A percentile compares a stretch with the other conserved stretches of the same genome.
Evolutionary conservation across 1,139 yeast genomes (phyloP).

Genomic region (Saccharomyces uvarum): DNA sequence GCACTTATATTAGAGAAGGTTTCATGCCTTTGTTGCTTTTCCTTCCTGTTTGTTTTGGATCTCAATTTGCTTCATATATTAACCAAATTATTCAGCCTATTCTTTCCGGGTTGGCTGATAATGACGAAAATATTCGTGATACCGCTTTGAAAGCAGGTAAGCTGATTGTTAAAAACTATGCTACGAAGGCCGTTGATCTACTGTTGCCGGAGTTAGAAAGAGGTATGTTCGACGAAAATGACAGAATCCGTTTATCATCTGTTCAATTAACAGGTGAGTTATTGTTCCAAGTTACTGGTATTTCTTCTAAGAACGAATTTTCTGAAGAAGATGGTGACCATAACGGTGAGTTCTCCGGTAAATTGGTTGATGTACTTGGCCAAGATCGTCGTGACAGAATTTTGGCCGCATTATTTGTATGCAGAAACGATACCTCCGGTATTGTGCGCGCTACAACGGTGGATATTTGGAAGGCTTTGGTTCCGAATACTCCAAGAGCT

Average conservation of each 20-base stretch:
- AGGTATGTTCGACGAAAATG: constrained; percentile 75
- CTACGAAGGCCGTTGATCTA: constrained; percentile 86
- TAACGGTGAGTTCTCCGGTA: constrained; percentile 55
- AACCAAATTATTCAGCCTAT: constrained; percentile 82
- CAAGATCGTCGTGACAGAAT: constrained; percentile 81
- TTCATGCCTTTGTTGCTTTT: constrained; percentile 84
- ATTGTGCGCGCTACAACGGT: constrained; percentile 86
- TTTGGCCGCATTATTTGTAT: constrained; percentile 74
- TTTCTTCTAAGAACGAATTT: constrained; percentile 54
- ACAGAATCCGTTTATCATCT: constrained; percentile 86
- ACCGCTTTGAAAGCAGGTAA: constrained; percentile 90
- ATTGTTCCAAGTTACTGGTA: constrained; percentile 89
- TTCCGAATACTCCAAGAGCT: constrained; percentile 93
- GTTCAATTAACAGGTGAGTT: constrained; percentile 96
- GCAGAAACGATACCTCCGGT: constrained; percentile 87
- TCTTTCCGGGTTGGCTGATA: constrained; percentile 83
- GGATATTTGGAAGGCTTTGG: constrained; percentile 95
- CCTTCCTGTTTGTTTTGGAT: constrained; percentile 90
- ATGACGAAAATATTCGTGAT: constrained; percentile 79
- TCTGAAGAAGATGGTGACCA: constrained; percentile 53
- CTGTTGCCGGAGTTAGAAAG: constrained; percentile 87
- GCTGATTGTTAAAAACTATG: constrained; percentile 82
- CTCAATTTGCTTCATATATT: constrained; percentile 85
- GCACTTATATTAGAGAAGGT: constrained; percentile 78
- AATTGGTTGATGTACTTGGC: constrained; percentile 75